A percentile compares a stretch with the other conserved stretches of the same genome.
These are phyloP conservation scores for Peziza echinospora DNA, from an alignment of 495 filamentous ascomycete species.

Conservation along the genomic window DNA sequence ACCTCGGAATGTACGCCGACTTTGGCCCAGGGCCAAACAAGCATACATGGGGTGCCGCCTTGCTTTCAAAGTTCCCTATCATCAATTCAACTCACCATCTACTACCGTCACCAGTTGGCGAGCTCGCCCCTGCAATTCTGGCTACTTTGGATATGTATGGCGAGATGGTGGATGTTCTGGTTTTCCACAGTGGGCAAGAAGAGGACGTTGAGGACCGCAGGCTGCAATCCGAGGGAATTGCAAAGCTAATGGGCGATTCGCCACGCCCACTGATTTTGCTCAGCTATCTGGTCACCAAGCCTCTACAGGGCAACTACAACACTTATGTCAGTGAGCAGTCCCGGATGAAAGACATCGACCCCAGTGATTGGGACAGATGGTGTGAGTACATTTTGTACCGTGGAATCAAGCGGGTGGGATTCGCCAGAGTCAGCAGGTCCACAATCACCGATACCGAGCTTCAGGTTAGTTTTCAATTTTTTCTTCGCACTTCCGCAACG, in stretches of 20 bases:
- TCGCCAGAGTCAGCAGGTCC: conserved; percentile 67
- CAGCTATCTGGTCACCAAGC: conserved; percentile 80
- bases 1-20: conserved; percentile 95
- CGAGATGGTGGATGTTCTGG: conserved; percentile 72
- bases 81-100: conserved; percentile 92
- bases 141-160: conserved; percentile 89
- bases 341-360: conserved; percentile 90
- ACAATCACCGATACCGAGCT: conserved; percentile 97
- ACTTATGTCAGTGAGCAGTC: conserved; percentile 72
- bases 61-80: conserved; percentile 95
- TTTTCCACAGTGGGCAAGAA: conserved; percentile 98
- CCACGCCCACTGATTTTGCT: conserved; percentile 65
- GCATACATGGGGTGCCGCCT: conserved; percentile 88
- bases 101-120: conserved; percentile 77
- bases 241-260: conserved; percentile 68
- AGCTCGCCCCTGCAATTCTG: conserved; percentile 88
- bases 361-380: conserved; percentile 89
- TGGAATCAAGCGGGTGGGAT: conserved; percentile 63
- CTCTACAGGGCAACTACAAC: conserved; percentile 87
- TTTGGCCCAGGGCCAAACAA: conserved; percentile 96
- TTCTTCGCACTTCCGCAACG: neutral
- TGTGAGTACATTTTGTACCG: conserved; percentile 98
- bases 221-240: conserved; percentile 68
- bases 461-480: conserved; percentile 34
- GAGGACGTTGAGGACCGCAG: conserved; percentile 88